Evolutionary conservation across 805 yeast genomes (phyloP).

Genomic region (Myxozyma vanderwaltii): DNA sequence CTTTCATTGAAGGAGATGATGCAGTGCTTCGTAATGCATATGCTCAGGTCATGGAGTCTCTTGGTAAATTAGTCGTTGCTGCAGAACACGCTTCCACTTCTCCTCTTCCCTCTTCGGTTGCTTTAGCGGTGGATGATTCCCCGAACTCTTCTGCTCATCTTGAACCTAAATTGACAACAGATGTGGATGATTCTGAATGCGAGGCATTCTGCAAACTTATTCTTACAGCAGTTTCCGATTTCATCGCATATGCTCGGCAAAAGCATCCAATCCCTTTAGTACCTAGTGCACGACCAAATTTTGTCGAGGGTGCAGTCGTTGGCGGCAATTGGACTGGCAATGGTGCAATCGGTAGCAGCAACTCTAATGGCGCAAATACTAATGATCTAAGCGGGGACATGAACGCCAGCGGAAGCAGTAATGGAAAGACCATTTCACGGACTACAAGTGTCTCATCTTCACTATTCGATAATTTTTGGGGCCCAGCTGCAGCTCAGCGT

Average conservation of each 20-base stretch:
- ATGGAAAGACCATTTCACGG: neutral
- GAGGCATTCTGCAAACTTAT: neutral
- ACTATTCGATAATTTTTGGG: slow-evolving; percentile 16
- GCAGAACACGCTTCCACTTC: slow-evolving; percentile 8
- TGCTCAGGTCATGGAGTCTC: slow-evolving; percentile 19
- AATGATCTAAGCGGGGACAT: neutral
- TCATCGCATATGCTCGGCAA: slow-evolving; percentile 9
- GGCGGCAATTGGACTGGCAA: slow-evolving; percentile 22
- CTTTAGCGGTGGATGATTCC: neutral
- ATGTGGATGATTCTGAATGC: slow-evolving; percentile 10
- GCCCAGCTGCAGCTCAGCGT: neutral
- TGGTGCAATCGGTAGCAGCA: neutral
- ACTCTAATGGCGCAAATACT: neutral
- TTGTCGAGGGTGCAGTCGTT: slow-evolving; percentile 4
- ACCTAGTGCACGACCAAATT: neutral
- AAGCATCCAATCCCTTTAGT: slow-evolving; percentile 4
- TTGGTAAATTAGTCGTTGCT: slow-evolving; percentile 14
- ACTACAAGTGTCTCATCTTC: neutral
- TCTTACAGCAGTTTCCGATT: slow-evolving; percentile 1
- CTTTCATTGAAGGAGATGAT: slow-evolving; percentile 11
- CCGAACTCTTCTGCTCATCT: neutral
- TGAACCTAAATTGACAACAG: too few species aligned
- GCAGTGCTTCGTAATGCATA: neutral
- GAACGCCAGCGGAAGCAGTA: neutral
- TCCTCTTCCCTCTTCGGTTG: neutral